Evolutionary conservation across 257 asterid species (phyloP).

Genomic region (Ilex aquifolium): DNA sequence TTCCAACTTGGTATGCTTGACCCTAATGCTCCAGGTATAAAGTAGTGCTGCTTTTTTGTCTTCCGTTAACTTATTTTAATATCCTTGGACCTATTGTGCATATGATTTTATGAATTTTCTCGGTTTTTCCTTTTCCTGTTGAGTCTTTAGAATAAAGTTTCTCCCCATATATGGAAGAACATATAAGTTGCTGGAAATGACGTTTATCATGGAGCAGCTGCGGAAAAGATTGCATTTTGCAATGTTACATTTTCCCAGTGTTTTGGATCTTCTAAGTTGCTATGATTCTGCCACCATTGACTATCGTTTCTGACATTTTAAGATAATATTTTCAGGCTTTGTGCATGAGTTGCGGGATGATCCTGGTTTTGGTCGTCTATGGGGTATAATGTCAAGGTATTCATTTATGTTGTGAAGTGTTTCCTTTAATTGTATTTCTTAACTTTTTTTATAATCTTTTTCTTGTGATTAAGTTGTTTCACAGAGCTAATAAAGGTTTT

Average conservation of each 20-base stretch:
- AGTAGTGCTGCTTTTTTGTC: constrained; percentile 8
- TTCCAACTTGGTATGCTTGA: constrained; percentile 68
- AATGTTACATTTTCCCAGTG: too few species aligned
- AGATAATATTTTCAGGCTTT: constrained; percentile 44
- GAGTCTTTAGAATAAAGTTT: too few species aligned
- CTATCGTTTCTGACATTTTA: background rate
- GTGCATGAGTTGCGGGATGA: constrained; percentile 82
- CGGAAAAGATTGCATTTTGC: too few species aligned
- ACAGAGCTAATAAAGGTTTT: background rate
- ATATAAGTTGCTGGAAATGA: too few species aligned
- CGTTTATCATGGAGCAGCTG: too few species aligned
- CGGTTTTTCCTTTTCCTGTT: too few species aligned
- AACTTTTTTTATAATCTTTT: too few species aligned
- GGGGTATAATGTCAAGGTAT: constrained; percentile 95
- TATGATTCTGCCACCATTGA: constrained; percentile 2
- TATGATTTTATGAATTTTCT: too few species aligned
- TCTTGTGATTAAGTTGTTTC: background rate
- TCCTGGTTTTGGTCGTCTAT: constrained; percentile 73
- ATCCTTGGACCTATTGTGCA: too few species aligned
- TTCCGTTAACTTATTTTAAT: too few species aligned
- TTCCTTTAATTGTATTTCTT: background rate
- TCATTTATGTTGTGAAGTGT: background rate
- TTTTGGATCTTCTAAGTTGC: constrained; percentile 4
- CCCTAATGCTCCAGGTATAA: constrained; percentile 62
- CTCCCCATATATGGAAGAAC: too few species aligned